Evolutionary conservation across 2,329 filamentous ascomycete species (phyloP).

Genomic region (Microcyclosporella mali): DNA sequence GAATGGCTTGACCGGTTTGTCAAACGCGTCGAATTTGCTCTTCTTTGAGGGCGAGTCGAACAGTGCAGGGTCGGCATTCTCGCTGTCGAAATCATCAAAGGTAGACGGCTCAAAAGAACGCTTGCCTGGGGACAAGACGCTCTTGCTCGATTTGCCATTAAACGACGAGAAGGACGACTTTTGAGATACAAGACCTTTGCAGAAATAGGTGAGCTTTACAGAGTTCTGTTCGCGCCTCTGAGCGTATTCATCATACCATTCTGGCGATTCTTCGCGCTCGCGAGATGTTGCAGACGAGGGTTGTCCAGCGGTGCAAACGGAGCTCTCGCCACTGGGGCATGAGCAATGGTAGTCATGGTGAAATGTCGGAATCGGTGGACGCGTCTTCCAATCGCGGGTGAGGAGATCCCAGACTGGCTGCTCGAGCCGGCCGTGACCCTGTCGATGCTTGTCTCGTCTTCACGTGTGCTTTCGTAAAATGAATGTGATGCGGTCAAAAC

Average conservation of each 20-base stretch:
- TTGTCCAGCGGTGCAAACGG: slow-evolving; percentile 69
- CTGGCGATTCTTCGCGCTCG: slow-evolving; percentile 72
- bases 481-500: not conserved
- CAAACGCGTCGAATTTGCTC: slow-evolving; percentile 39
- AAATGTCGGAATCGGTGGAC: slow-evolving; percentile 9
- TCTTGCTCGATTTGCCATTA: slow-evolving; percentile 25
- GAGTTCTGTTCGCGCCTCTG: not conserved
- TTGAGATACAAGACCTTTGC: slow-evolving; percentile 16
- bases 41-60: slow-evolving; percentile 50
- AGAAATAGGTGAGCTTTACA: slow-evolving; percentile 7
- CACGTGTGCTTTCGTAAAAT: not conserved
- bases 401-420: slow-evolving; percentile 4
- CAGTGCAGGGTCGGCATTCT: slow-evolving; percentile 53
- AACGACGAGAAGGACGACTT: slow-evolving; percentile 20
- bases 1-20: slow-evolving; percentile 37
- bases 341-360: slow-evolving; percentile 25
- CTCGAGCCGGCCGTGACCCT: slow-evolving; percentile 1
- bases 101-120: slow-evolving; percentile 40
- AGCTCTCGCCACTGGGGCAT: slow-evolving; percentile 48
- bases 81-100: slow-evolving; percentile 45
- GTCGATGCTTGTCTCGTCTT: not conserved
- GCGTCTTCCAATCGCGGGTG: slow-evolving; percentile 1
- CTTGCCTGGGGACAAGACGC: slow-evolving; percentile 32
- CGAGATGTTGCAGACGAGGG: slow-evolving; percentile 63
- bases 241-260: slow-evolving; percentile 46